Evolutionary conservation across 768 basidiomycete genomes (phyloP).

Genomic region (Chlorophyllum brunneum): DNA sequence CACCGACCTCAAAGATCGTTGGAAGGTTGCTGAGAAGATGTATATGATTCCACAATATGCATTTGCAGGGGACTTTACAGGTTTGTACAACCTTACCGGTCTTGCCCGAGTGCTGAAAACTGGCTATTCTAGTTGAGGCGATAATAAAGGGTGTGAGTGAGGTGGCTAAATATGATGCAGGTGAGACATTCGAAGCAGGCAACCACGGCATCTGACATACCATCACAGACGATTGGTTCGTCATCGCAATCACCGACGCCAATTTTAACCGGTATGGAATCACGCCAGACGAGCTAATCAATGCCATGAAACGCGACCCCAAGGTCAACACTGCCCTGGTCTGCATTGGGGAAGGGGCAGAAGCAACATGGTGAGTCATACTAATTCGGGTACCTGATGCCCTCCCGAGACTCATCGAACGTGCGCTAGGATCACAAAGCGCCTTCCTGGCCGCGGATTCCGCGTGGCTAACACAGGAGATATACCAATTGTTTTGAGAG

Average conservation of each 20-base stretch:
- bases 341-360: conserved; percentile 68
- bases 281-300: conserved; percentile 52
- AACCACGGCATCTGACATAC: background rate
- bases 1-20: conserved; percentile 51
- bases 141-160: conserved; percentile 60
- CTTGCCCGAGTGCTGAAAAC: background rate
- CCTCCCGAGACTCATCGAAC: background rate
- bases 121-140: conserved; percentile 47
- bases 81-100: conserved; percentile 25
- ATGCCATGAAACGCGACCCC: conserved; percentile 53
- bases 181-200: conserved; percentile 22
- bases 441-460: conserved; percentile 58
- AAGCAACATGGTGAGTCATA: conserved; percentile 49
- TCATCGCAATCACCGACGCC: conserved; percentile 67
- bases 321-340: conserved; percentile 67
- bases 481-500: conserved; percentile 59
- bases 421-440: conserved; percentile 50
- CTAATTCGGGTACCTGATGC: background rate
- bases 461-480: conserved; percentile 58
- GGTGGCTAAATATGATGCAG: conserved; percentile 59
- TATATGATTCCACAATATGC: conserved; percentile 63
- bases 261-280: conserved; percentile 65
- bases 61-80: conserved; percentile 64
- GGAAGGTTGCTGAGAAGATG: conserved; percentile 72
- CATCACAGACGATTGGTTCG: conserved; percentile 60